Evolutionary conservation across 768 basidiomycete species (phyloP).

Genomic region (Pisolithus microcarpus): DNA sequence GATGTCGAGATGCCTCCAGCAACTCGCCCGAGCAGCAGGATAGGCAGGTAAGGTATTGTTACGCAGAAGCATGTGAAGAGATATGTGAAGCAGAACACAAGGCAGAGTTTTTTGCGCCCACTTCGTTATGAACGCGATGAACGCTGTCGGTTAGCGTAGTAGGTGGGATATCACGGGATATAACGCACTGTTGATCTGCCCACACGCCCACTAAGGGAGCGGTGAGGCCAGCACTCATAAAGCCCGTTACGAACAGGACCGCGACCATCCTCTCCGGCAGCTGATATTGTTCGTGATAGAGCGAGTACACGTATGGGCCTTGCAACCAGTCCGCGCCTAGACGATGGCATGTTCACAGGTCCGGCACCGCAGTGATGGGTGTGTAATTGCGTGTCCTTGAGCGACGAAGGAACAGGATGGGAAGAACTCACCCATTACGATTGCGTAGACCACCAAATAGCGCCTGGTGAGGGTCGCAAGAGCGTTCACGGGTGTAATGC

Average conservation of each 20-base stretch:
- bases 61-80: conserved; percentile 53
- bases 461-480: conserved; percentile 35
- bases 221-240: conserved; percentile 58
- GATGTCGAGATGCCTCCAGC: conserved; percentile 69
- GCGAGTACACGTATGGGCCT: conserved; percentile 71
- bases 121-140: conserved; percentile 25
- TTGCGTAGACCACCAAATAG: conserved; percentile 61
- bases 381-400: not conserved
- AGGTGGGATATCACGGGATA: not conserved
- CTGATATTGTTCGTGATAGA: conserved; percentile 62
- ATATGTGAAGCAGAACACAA: conserved; percentile 68
- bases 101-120: conserved; percentile 60
- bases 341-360: not conserved
- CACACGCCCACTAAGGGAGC: conserved; percentile 69
- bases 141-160: not conserved
- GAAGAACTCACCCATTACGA: conserved; percentile 60
- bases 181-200: conserved; percentile 59
- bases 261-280: conserved; percentile 61
- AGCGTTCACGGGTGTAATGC: conserved; percentile 14
- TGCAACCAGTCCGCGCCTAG: conserved; percentile 74
- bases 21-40: conserved; percentile 57
- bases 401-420: not conserved
- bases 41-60: conserved; percentile 46
- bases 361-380: not conserved
- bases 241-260: conserved; percentile 70